A percentile compares a stretch with the other conserved stretches of the same genome.
phyloP scores from a whole-genome alignment of 768 basidiomycete species.

The Tricholoma hemisulphureum region DNA sequence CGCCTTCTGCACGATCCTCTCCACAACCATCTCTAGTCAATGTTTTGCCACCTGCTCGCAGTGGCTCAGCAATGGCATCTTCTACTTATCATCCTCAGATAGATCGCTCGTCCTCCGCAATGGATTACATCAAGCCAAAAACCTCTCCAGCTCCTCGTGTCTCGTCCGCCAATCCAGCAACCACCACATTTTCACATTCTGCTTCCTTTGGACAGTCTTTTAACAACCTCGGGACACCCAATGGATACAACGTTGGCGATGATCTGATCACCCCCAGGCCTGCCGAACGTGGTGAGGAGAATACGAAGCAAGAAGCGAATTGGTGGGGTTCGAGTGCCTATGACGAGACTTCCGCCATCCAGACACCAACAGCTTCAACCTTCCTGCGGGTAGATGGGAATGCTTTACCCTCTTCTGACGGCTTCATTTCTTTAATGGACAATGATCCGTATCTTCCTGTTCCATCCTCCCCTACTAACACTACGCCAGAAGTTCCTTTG shows the following conservation, averaged over 20 bases:
- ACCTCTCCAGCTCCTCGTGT: slow-evolving; percentile 55
- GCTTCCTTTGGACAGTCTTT: slow-evolving; percentile 33
- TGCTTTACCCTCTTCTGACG: slow-evolving; percentile 44
- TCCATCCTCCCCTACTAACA: slow-evolving; percentile 20
- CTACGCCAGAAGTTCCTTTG: slow-evolving; percentile 10
- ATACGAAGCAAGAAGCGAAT: slow-evolving; percentile 38
- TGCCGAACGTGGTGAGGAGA: slow-evolving; percentile 28
- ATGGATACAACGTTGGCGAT: slow-evolving; percentile 32
- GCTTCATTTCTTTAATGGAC: slow-evolving; percentile 86
- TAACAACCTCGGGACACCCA: slow-evolving; percentile 36
- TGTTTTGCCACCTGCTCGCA: slow-evolving; percentile 51
- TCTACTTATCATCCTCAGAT: slow-evolving; percentile 50
- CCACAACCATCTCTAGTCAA: slow-evolving; percentile 57
- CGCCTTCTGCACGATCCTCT: slow-evolving; percentile 73
- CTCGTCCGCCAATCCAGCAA: slow-evolving; percentile 50
- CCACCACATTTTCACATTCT: slow-evolving; percentile 49
- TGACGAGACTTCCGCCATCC: slow-evolving; percentile 31
- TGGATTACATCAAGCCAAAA: slow-evolving; percentile 65
- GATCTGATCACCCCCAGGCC: slow-evolving; percentile 34
- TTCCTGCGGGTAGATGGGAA: slow-evolving; percentile 58
- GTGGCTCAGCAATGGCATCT: slow-evolving; percentile 70
- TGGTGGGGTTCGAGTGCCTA: slow-evolving; percentile 66
- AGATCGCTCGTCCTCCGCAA: slow-evolving; percentile 75
- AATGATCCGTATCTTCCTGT: slow-evolving; percentile 43
- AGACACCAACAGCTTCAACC: slow-evolving; percentile 68